phyloP scores from a whole-genome alignment of 179 eudicot genomes.

The Nepenthes alata region DNA sequence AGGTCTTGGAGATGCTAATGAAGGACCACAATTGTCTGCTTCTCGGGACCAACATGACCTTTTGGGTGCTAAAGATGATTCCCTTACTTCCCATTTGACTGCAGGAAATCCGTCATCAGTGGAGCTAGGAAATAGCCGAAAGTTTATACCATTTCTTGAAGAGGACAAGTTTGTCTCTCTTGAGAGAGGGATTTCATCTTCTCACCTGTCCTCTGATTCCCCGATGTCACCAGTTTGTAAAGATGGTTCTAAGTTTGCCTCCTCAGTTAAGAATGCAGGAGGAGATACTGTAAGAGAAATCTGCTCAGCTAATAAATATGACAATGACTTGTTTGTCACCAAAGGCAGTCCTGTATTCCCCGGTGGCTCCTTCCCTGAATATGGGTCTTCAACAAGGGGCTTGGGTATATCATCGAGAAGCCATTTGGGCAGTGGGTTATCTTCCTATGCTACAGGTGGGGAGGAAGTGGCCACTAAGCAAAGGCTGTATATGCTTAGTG shows the following conservation, averaged over 20 bases:
- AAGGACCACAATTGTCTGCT: conserved; percentile 18
- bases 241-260: conserved; percentile 17
- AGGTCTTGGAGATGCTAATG: conserved; percentile 30
- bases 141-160: conserved; percentile 5
- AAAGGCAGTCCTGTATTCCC: conserved; percentile 12
- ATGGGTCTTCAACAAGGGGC: conserved; percentile 16
- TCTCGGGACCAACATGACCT: conserved; percentile 19
- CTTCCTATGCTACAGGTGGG: conserved; percentile 21
- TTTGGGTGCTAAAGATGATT: conserved; percentile 12
- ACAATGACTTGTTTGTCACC: conserved; percentile 13
- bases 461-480: conserved; percentile 22
- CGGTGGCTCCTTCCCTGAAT: conserved; percentile 10
- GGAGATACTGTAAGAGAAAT: conserved; percentile 21
- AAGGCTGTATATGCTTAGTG: conserved; percentile 18
- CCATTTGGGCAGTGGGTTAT: conserved; percentile 11
- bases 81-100: conserved; percentile 8
- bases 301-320: conserved; percentile 14
- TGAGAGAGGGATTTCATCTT: conserved; percentile 18
- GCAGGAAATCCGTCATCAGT: conserved; percentile 12
- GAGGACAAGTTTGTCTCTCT: conserved; percentile 10
- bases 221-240: conserved; percentile 14
- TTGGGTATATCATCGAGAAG: conserved; percentile 15
- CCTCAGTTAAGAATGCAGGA: conserved; percentile 13
- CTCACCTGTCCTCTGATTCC: conserved; percentile 15
- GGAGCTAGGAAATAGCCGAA: conserved; percentile 19